A percentile compares a stretch with the other conserved stretches of the same genome.
Evolutionary conservation across 2,329 filamentous ascomycete species (phyloP).

Genomic region (Trichoderma koningiopsis): DNA sequence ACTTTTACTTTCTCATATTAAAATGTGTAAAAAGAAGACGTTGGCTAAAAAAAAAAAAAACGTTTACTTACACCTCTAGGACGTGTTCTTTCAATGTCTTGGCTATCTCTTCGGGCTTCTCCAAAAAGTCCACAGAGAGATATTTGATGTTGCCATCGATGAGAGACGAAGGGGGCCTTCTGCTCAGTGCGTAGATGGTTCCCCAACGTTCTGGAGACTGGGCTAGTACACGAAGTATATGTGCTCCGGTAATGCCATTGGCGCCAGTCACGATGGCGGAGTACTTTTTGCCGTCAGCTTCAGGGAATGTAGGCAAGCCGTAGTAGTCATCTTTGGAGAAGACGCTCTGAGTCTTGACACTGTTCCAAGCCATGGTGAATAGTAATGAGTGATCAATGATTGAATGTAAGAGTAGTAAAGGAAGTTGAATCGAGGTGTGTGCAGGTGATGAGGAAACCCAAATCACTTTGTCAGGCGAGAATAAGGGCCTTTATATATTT

Average conservation of each 20-base stretch:
- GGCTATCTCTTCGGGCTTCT: slow-evolving; percentile 3
- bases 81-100: slow-evolving; percentile 1
- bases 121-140: slow-evolving; percentile 12
- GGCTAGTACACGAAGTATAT: slow-evolving; percentile 19
- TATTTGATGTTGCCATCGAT: slow-evolving; percentile 3
- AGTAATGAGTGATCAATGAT: neutral
- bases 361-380: neutral
- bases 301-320: slow-evolving; percentile 15
- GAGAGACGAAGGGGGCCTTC: neutral
- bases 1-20: neutral
- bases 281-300: slow-evolving; percentile 7
- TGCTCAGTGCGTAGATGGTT: slow-evolving; percentile 19
- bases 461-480: neutral
- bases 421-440: neutral
- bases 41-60: neutral
- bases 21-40: neutral
- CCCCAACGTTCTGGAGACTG: slow-evolving; percentile 21
- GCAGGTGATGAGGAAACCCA: neutral
- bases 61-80: neutral
- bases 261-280: slow-evolving; percentile 26
- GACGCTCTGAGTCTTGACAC: neutral
- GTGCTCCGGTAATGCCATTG: slow-evolving; percentile 24
- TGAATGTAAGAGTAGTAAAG: neutral
- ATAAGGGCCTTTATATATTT: neutral
- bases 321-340: slow-evolving; percentile 3